phyloP scores from a whole-genome alignment of 139 green algal species.

The Mesotaenium endlicherianum region DNA sequence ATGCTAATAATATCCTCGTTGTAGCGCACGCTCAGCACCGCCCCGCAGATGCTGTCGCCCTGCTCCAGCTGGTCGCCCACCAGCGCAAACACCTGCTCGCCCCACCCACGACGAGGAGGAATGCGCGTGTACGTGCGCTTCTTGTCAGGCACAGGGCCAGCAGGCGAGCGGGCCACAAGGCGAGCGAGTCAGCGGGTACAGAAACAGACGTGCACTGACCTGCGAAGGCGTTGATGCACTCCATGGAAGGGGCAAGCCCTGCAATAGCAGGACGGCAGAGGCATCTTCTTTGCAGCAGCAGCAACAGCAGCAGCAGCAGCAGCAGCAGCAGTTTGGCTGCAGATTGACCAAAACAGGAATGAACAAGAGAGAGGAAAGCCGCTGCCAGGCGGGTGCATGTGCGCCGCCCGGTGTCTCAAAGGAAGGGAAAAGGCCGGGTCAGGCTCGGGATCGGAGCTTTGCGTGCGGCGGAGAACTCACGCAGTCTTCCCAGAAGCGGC shows the following conservation, averaged over 20 bases:
- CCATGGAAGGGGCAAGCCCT: neutral
- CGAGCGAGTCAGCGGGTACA: neutral
- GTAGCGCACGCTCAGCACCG: conserved; percentile 28
- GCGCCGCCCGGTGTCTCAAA: neutral
- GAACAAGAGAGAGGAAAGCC: no score
- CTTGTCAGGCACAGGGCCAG: neutral
- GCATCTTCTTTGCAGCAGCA: neutral
- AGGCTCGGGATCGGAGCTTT: neutral
- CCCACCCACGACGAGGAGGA: neutral
- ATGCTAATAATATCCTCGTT: conserved; percentile 43
- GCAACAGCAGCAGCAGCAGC: neutral
- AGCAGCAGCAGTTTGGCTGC: neutral
- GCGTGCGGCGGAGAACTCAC: neutral
- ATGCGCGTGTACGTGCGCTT: no score
- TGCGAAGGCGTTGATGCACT: neutral
- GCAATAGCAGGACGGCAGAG: neutral
- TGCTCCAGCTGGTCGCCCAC: conserved; percentile 38
- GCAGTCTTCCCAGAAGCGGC: conserved; percentile 37
- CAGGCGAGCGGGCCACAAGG: neutral
- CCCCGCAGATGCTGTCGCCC: conserved; percentile 31
- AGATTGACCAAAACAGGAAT: no score
- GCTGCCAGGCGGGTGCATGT: neutral
- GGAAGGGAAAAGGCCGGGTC: neutral
- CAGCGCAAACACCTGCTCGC: conserved; percentile 30
- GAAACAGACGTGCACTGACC: neutral